Evolutionary conservation across 768 basidiomycete genomes (phyloP), one percentile per base, ranked within the genome.

Genomic region (Trichaptum fuscoviolaceum): DNA sequence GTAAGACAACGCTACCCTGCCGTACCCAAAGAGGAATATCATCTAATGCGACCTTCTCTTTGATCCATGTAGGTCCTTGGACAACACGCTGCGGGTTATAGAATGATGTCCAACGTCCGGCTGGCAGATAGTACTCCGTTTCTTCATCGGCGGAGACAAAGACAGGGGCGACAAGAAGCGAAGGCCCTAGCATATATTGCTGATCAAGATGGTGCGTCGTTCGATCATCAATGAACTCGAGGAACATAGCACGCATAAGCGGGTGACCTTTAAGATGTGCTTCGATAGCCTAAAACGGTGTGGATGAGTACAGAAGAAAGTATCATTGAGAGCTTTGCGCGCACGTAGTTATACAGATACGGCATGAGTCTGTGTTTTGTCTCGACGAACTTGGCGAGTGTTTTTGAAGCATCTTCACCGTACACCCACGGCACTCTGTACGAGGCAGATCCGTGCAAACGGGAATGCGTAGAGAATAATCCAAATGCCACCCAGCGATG

Each of bases 361-460:
- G 90, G 91, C 89, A 91, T 91, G 63, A 92, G 77, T 42, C 88
- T 77, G 75, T 90, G 84, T 73, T 90, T 91, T 10, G 82, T 80
- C 65, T 87, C 82, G 59, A 90, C 76, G 73, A 88, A 82, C 69
- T 78, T 82, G 15, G 86, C 80, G 86, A 88, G 87, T 71, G 80
- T 83, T 67, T 81, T 81, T 7, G 86, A 86, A 7, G 89, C 84
- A n/a, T 84, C 87, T 74, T 87, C 87, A 15, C 89, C 89, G 69
- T 88, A 90, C 65, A 86, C 80, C 90, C 89, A 92, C 1, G 90
- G 90, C 1, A 92, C 89, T 10, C 90, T 85, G 72, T 91, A 91
- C 15, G 89, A 90, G 24, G 82, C 79, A 6, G 87, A 89, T 2
- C 90, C 90, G 68, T 92, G 90, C 58, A 92, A 75, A 25, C 90